Conservation (phyloP, 805 yeast genomes). For the Yarrowia porcina region DNA sequence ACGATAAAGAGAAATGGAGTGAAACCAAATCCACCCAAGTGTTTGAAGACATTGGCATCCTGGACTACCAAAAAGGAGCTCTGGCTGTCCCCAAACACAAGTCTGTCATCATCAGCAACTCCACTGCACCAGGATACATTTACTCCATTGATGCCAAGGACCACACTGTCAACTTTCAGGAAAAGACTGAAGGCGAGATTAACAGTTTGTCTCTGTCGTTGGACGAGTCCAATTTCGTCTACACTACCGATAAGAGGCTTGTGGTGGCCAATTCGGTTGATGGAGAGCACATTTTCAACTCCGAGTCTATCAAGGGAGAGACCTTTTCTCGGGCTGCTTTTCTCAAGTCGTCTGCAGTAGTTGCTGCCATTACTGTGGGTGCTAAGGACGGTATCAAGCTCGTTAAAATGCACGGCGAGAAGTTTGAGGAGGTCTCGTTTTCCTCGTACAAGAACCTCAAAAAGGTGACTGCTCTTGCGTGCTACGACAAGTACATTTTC, state of each 20-base stretch:
- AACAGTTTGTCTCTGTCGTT: conserved; percentile 66
- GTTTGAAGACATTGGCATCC: conserved; percentile 47
- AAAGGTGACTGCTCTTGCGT: conserved; percentile 48
- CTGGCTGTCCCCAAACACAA: conserved; percentile 56
- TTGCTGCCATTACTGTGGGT: conserved; percentile 1
- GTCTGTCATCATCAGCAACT: conserved; percentile 65
- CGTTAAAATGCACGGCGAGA: conserved; percentile 8
- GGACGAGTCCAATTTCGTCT: conserved; percentile 61
- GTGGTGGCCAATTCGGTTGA: conserved; percentile 44
- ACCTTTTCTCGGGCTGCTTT: conserved; percentile 1
- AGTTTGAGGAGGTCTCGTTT: neutral
- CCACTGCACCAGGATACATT: conserved; percentile 60
- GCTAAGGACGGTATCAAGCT: conserved; percentile 10
- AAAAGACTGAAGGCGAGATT: conserved; percentile 51
- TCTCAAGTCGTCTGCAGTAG: neutral
- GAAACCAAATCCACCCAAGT: conserved; percentile 51
- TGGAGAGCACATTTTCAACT: conserved; percentile 33
- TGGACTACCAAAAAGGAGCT: conserved; percentile 60
- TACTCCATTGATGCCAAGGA: conserved; percentile 58
- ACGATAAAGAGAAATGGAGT: conserved; percentile 35
- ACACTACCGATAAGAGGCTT: conserved; percentile 55
- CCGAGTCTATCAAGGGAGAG: conserved; percentile 19
- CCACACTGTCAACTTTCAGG: conserved; percentile 39
- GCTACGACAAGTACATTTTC: conserved; percentile 50
- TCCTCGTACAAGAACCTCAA: conserved; percentile 26